Evolutionary conservation across 129 eudicot genomes (phyloP).

Genomic region (Chrysanthemum lavandulifolium): DNA sequence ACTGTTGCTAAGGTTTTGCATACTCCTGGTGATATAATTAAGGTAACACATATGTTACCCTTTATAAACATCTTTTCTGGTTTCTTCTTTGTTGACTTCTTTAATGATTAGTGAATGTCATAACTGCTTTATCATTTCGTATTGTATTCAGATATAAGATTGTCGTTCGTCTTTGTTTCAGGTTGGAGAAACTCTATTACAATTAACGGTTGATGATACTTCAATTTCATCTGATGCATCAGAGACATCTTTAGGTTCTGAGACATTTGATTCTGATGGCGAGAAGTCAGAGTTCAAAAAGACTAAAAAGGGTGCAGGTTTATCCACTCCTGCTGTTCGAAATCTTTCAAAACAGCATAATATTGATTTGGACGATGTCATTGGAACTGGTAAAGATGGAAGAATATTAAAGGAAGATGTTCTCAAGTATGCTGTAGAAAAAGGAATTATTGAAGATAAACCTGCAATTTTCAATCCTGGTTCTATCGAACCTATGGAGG

Average conservation of each 20-base stretch:
- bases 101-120: too few species aligned
- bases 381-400: constrained; percentile 80
- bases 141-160: too few species aligned
- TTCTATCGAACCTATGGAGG: constrained; percentile 38
- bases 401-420: constrained; percentile 86
- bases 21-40: constrained; percentile 78
- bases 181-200: constrained; percentile 97
- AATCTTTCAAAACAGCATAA: constrained; percentile 70
- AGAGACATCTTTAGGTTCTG: constrained; percentile 21
- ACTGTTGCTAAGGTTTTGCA: constrained; percentile 64
- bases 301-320: constrained; percentile 40
- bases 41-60: constrained; percentile 44
- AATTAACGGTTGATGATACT: constrained; percentile 53
- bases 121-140: too few species aligned
- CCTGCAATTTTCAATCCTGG: constrained; percentile 27
- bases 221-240: constrained; percentile 20
- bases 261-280: constrained; percentile 25
- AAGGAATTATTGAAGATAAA: constrained; percentile 45
- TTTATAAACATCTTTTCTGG: background rate
- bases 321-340: constrained; percentile 90
- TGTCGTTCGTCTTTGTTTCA: constrained; percentile 15
- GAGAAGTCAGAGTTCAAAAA: constrained; percentile 22
- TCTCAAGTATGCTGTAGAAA: constrained; percentile 43
- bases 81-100: background rate
- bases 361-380: constrained; percentile 55